phyloP scores from a whole-genome alignment of 257 asterid species.

The Misopates orontium region DNA sequence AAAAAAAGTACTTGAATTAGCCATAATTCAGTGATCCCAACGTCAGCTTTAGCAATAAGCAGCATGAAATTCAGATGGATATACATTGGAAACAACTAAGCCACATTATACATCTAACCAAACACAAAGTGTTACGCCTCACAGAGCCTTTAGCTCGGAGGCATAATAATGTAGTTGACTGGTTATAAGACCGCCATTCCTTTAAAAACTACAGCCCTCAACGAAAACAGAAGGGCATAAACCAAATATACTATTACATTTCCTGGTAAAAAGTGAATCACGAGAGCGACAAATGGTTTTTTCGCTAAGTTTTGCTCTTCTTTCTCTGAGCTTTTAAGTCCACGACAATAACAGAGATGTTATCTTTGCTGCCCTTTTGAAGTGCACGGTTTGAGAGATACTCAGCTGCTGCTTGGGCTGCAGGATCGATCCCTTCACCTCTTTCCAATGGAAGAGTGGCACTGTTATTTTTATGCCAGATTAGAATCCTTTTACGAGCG shows the following conservation, averaged over 20 bases:
- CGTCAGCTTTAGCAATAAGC: too few species aligned
- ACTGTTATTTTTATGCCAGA: slow-evolving; percentile 76
- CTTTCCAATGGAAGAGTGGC: slow-evolving; percentile 44
- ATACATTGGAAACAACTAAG: too few species aligned
- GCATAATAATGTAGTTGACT: slow-evolving; percentile 22
- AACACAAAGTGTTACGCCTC: slow-evolving; percentile 32
- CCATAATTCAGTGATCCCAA: too few species aligned
- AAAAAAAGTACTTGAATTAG: too few species aligned
- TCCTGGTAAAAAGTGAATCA: slow-evolving; percentile 17
- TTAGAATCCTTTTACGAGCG: slow-evolving; percentile 71
- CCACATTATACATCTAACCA: not conserved
- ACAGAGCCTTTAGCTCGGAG: slow-evolving; percentile 37
- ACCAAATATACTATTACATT: slow-evolving; percentile 28
- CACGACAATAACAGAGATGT: slow-evolving; percentile 71
- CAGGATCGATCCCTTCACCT: slow-evolving; percentile 86
- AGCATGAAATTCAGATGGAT: too few species aligned
- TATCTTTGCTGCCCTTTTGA: slow-evolving; percentile 95
- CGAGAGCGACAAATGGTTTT: slow-evolving; percentile 1
- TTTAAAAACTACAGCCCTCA: slow-evolving; percentile 35
- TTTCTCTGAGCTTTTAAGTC: slow-evolving; percentile 84
- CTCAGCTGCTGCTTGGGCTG: slow-evolving; percentile 94
- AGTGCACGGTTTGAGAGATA: slow-evolving; percentile 74
- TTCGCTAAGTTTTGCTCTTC: slow-evolving; percentile 46
- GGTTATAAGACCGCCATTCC: slow-evolving; percentile 17
- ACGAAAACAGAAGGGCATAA: slow-evolving; percentile 42